Base-by-base conservation (phyloP, 2,329 filamentous ascomycete species). In the Botrytis cinerea region DNA sequence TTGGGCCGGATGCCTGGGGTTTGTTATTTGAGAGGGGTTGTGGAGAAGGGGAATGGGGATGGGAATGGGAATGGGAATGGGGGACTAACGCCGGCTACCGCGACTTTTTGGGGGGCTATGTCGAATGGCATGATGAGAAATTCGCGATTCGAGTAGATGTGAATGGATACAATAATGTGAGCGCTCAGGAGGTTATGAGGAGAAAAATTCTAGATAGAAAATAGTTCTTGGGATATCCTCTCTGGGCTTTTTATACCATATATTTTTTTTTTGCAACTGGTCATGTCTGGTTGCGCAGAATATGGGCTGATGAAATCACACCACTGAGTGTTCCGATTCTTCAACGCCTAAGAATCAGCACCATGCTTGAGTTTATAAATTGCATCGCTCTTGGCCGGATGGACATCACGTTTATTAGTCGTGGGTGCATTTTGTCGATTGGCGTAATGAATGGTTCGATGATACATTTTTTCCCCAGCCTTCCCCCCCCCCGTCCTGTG, bases 1-100 rank as follows among this genome's bases (percentile, higher is more conserved):
- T 62, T 32, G 74, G 79, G 32, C 81, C 81, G 14, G 75, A 78
- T 74, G 78, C 81, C 76, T 78, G 9, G 28, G 28, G 7, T 35
- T 61, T 38, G 51, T 61, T 61, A 70, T 38, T 46, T 20, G 40
- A 38, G 54, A 9, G 54, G 16, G 16, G 4, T 38, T 10, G 1
- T 7, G n/a, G 8, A 12, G 20, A 32, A 20, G 68, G 54, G 43
- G 9, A 18, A 40, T 12, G 40, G 10, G 4, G 28, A 25, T 20
- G 67, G n/a, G 32, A 32, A 32, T 32, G 28, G 28, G 38, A 10
- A 35, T 7, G 6, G 7, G n/a, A 10, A 46, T 2, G 68, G 22
- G 51, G 25, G 12, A 74, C 77, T 74, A 71, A 79, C 75, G 46
- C 77, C 77, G 38, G 75, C 77, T 57, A 78, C 25, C 16, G 74